These are phyloP conservation scores for Saccharomyces hybrid DNA, from an alignment of 1,139 yeast genomes.

Conservation along the genomic window DNA sequence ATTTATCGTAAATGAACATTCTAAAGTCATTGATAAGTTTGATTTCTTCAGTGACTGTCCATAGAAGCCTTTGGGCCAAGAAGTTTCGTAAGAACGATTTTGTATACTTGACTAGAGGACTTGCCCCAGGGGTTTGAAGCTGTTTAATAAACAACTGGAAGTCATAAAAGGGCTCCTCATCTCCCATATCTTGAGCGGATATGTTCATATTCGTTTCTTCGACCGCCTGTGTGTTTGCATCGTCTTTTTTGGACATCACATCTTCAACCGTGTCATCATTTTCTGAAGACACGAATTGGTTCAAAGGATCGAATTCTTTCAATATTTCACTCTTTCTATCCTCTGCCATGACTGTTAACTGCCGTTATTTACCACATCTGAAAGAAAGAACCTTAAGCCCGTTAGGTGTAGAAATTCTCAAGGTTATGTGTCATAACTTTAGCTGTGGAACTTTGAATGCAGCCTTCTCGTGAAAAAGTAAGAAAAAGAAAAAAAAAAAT, in stretches of 20 bases:
- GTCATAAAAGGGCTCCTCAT: constrained; percentile 38
- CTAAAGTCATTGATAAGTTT: constrained; percentile 72
- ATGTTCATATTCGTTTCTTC: neutral
- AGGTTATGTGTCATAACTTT: neutral
- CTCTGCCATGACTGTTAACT: constrained; percentile 2
- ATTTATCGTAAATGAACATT: constrained; percentile 58
- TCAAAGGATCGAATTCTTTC: constrained; percentile 15
- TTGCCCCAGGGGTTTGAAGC: constrained; percentile 68
- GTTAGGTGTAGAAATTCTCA: neutral
- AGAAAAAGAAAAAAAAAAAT: neutral
- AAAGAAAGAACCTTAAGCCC: neutral
- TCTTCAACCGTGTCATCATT: constrained; percentile 1
- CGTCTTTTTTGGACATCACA: neutral
- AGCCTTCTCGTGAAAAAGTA: neutral
- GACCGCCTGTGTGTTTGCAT: neutral
- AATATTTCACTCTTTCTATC: constrained; percentile 7
- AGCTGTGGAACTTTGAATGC: neutral
- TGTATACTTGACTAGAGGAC: constrained; percentile 81
- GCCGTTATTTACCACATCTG: neutral
- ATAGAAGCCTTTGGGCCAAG: constrained; percentile 45
- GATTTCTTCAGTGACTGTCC: constrained; percentile 71
- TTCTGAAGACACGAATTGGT: neutral
- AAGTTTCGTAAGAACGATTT: constrained; percentile 76
- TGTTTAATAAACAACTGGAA: constrained; percentile 73
- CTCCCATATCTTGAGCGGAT: constrained; percentile 2